Base-by-base conservation (phyloP, 2,329 filamentous ascomycete species). In the Colletotrichum spinosum region DNA sequence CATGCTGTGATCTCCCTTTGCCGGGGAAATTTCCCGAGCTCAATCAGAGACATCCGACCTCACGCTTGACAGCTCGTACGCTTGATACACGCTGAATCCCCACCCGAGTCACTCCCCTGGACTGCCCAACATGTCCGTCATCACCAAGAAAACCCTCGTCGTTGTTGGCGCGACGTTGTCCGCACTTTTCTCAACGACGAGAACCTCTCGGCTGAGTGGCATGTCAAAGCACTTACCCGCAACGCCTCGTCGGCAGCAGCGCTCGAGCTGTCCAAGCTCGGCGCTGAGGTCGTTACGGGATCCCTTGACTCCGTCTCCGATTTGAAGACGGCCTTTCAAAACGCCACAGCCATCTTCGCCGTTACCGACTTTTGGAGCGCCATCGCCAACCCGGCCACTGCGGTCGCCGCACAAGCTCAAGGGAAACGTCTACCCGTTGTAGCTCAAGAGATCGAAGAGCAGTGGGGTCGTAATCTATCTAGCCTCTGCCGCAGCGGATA, bases 381-480 rank as follows among this genome's bases (percentile, higher is more conserved):
- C 3, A 85, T 85, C 69, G 79, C 80, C 70, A 75, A 78, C 3
- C 76, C 79, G 0, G 63, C 78, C 25, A 25, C 25, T 25, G 25
- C 25, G 72, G 64, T 78, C 78, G 12, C 69, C 73, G 17, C 75
- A 74, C 35, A 17, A 12, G 61, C 38, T 4, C 50, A 15, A 10
- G 50, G 17, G 8, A 41, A 44, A 5, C 50, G 50, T 2, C 2
- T 37, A 9, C 13, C 49, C 2, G 8, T 64, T 66, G 73, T n/a
- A 80, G 78, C 10, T 72, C 84, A 81, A 65, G 76, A 84, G 0
- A 72, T 80, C 3, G 86, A 88, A 72, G 72, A 80, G 6, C 74
- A 75, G 10, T 81, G 87, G 59, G 85, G 86, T 0, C 81, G 78
- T 67, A 88, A 88, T 64, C 83, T 88, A 88, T 64, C 83, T 88